Base-by-base conservation (phyloP, 2,329 filamentous ascomycete genomes). In the Trichoderma sp. region DNA sequence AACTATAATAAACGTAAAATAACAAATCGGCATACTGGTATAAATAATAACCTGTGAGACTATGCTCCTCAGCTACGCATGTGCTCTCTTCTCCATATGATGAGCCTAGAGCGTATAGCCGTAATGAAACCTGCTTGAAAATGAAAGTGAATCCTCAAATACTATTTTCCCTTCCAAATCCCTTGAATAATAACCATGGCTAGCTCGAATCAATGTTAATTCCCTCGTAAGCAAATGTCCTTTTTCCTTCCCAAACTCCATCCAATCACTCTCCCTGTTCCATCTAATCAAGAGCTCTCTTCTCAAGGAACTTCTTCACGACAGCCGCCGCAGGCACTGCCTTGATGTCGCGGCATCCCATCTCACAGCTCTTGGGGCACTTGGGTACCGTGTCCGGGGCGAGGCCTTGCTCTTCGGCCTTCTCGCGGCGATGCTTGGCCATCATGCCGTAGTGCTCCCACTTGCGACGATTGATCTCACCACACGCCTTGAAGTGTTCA, bases 401-500 rank as follows among this genome's bases (percentile, higher is more conserved):
- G 6, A 77, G n/a, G 0, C 75, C 75, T 7, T 75, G 75, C n/a
- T 76, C 59, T 3, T 9, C 60, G 1, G 78, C 77, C 4, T 68
- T 63, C 35, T 76, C 59, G 2, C 78, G 78, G 35, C 80, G 80
- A n/a, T 79, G 80, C 7, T 59, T 75, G 12, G 78, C 79, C 68
- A 80, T 53, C 64, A 63, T 75, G 38, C 78, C 77, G 56, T 83
- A 83, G 1, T 74, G 60, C 29, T 81, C 79, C 77, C 79, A 78
- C 3, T 75, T 79, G n/a, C 80, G 77, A 3, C 79, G 29, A 18
- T 83, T 80, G 41, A 79, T 53, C 21, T 71, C 35, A 7, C 76
- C 78, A 1, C 60, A 75, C 21, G 73, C 72, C 4, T n/a, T 27
- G n/a, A 80, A 82, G 45, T 80, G 77, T 2, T 74, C 33, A 33